Evolutionary conservation across 176 grass and related monocot genomes (phyloP), one percentile per base, ranked within the genome.

Genomic region (Avena atlantica): DNA sequence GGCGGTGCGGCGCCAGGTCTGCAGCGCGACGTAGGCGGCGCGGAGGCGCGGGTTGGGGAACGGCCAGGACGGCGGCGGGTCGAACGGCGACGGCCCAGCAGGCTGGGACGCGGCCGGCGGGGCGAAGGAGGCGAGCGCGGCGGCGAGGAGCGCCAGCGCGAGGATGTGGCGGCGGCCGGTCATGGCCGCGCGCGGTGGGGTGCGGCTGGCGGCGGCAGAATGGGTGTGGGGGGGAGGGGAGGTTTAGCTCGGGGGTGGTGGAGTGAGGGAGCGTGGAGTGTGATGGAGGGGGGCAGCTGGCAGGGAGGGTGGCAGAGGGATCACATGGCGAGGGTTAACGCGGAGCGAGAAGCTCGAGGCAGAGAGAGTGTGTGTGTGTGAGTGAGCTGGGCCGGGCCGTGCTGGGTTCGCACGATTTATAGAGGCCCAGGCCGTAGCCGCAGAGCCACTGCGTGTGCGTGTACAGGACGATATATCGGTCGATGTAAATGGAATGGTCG

Each of bases 1-100:
- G 77, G 93, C 87, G 0, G 58, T 81, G 8, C 67, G 90, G 70
- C 87, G 83, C 90, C 90, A 94, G 8, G 93, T 21, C 12, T 88
- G 87, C 0, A 94, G 88, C 37, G 93, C 93, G 23, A 79, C 8
- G 82, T 86, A 90, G 4, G 93, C 93, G 4, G 78, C 74, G 0
- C 53, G 70, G 6, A 94, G 90, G 2, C 88, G 90, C 10, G 84
- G 78, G 74, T 64, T 89, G 4, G 78, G 42, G 84, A 78, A 83
- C 31, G 8, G 2, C 80, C 70, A 57, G 31, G 51, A 9, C 12
- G 87, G 73, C 50, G 62, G 72, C n/a, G 87, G 80, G 75, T 45
- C 71, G 42, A 76, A 25, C 1, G 72, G 72, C 0, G 47, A 15
- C 0, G 59, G 2, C 6, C 60, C 3, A 4, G 49, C 3, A 4